Percentiles rank a stretch among this genome's conserved stretches.
These are phyloP conservation scores for Inga oerstediana DNA, from an alignment of 306 rosid species.

Conservation along the genomic window DNA sequence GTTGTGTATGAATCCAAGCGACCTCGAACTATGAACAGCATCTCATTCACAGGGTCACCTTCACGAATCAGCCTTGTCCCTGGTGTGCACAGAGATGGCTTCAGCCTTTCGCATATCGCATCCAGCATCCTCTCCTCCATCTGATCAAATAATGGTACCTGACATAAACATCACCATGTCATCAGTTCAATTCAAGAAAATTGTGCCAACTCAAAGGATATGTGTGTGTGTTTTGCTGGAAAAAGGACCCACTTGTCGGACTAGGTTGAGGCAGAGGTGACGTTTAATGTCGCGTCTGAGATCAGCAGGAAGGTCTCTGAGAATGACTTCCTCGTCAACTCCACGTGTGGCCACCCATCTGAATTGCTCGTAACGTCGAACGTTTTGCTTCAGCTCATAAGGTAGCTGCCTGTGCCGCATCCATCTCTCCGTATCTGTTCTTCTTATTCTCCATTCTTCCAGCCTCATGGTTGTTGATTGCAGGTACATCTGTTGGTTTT, in stretches of 20 bases:
- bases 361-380: conserved; percentile 54
- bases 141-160: conserved; percentile 64
- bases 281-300: conserved; percentile 62
- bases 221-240: neutral
- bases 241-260: conserved; percentile 46
- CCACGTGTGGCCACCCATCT: conserved; percentile 59
- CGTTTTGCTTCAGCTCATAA: conserved; percentile 42
- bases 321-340: conserved; percentile 61
- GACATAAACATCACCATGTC: neutral
- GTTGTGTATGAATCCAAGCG: conserved; percentile 56
- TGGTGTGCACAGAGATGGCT: conserved; percentile 49
- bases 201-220: neutral
- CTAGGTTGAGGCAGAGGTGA: conserved; percentile 55
- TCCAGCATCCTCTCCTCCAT: conserved; percentile 62
- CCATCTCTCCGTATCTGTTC: conserved; percentile 59
- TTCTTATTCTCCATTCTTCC: conserved; percentile 62
- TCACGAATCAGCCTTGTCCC: conserved; percentile 55
- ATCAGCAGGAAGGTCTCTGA: conserved; percentile 54
- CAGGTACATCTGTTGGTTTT: conserved; percentile 43
- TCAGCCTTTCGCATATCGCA: conserved; percentile 65
- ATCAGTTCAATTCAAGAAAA: neutral
- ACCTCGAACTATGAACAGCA: conserved; percentile 60
- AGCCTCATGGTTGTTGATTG: conserved; percentile 53
- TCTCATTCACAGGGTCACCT: conserved; percentile 59
- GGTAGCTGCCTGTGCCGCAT: conserved; percentile 67